These are phyloP conservation scores for Hypoxylon trugodes DNA, from an alignment of 495 filamentous ascomycete species.

Conservation along the genomic window DNA sequence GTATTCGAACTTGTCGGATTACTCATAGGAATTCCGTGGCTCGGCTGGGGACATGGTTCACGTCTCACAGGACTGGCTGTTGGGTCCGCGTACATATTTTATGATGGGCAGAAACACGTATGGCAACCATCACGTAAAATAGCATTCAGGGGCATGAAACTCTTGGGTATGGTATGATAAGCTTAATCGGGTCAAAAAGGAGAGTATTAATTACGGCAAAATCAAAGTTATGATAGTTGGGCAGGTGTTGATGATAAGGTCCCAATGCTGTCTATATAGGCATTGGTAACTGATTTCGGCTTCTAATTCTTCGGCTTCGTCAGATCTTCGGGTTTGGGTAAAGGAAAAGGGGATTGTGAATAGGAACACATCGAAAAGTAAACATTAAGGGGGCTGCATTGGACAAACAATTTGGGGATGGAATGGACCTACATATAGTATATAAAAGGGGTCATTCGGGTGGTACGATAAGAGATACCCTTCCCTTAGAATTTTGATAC, in stretches of 20 bases:
- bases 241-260: too few species aligned
- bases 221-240: too few species aligned
- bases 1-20: slow-evolving; percentile 37
- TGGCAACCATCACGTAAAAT: slow-evolving; percentile 37
- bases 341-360: neutral
- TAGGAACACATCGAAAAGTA: neutral
- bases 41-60: slow-evolving; percentile 24
- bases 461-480: neutral
- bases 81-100: slow-evolving; percentile 38
- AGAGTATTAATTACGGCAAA: too few species aligned
- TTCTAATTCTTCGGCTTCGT: too few species aligned
- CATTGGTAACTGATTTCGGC: too few species aligned
- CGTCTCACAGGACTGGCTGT: slow-evolving; percentile 38
- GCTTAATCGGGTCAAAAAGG: too few species aligned
- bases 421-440: too few species aligned
- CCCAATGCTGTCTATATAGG: too few species aligned
- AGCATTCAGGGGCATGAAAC: slow-evolving; percentile 29
- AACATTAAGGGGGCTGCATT: neutral
- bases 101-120: slow-evolving; percentile 23
- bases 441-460: too few species aligned
- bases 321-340: too few species aligned
- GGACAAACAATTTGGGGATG: neutral
- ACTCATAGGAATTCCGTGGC: slow-evolving; percentile 29
- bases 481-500: neutral
- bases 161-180: slow-evolving; percentile 10